A percentile compares a stretch with the other conserved stretches of the same genome.
phyloP scores from a whole-genome alignment of 345 rosid genomes.

The Excoecaria agallocha region DNA sequence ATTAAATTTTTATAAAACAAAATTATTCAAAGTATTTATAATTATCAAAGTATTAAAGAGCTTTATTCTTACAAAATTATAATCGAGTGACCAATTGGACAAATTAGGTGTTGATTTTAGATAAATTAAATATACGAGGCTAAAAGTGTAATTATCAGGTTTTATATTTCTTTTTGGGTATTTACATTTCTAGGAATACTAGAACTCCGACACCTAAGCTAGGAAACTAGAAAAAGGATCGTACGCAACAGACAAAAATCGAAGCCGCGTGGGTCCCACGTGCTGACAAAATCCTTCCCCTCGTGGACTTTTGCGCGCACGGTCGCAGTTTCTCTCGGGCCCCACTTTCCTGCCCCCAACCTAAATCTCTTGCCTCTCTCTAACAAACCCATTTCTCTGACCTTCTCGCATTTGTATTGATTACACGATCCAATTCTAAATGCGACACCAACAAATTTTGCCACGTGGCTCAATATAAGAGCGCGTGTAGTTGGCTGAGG shows the following conservation, averaged over 20 bases:
- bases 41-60: no score
- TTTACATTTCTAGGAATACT: no score
- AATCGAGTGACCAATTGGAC: no score
- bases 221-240: background rate
- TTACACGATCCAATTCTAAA: background rate
- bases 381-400: background rate
- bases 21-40: no score
- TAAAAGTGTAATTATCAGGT: background rate
- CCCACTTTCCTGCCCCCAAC: background rate
- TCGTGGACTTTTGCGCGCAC: constrained; percentile 54
- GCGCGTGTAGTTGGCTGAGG: background rate
- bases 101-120: no score
- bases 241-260: constrained; percentile 23
- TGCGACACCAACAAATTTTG: background rate
- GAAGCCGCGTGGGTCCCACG: constrained; percentile 53
- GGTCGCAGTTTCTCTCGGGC: constrained; percentile 24
- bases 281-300: constrained; percentile 23
- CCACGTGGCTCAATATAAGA: background rate
- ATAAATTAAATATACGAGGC: background rate
- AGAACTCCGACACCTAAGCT: background rate
- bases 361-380: background rate
- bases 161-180: no score
- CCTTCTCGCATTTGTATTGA: fast-evolving
- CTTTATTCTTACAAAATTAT: no score
- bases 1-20: no score